Evolutionary conservation across 768 basidiomycete genomes (phyloP).

Genomic region (Antrodiella citrinella): DNA sequence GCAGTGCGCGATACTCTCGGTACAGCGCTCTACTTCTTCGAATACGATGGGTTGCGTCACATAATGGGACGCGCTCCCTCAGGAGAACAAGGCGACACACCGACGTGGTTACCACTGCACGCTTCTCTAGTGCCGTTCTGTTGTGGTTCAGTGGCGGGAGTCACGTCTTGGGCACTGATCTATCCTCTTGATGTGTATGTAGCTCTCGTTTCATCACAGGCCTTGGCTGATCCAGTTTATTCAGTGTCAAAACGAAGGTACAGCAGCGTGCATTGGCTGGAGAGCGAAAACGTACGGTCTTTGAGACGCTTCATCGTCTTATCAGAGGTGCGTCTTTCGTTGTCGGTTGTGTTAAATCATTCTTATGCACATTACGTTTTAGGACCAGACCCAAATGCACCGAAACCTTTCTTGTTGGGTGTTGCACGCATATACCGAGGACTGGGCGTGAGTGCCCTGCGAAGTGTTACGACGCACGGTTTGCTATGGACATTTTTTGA

Average conservation of each 20-base stretch:
- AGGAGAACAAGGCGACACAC: slow-evolving; percentile 75
- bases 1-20: slow-evolving; percentile 84
- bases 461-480: slow-evolving; percentile 91
- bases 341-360: background rate
- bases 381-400: slow-evolving; percentile 76
- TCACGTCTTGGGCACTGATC: slow-evolving; percentile 50
- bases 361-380: background rate
- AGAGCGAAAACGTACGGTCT: slow-evolving; percentile 58
- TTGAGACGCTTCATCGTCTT: slow-evolving; percentile 69
- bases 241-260: slow-evolving; percentile 88
- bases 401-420: slow-evolving; percentile 70
- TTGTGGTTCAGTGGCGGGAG: slow-evolving; percentile 86
- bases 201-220: slow-evolving; percentile 2
- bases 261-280: slow-evolving; percentile 88
- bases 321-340: slow-evolving; percentile 53
- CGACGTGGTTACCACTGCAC: slow-evolving; percentile 82
- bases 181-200: slow-evolving; percentile 91
- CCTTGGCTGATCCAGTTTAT: slow-evolving; percentile 3
- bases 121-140: slow-evolving; percentile 78
- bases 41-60: slow-evolving; percentile 90
- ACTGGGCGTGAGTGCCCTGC: slow-evolving; percentile 85
- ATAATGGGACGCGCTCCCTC: slow-evolving; percentile 68
- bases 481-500: slow-evolving; percentile 93
- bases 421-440: slow-evolving; percentile 86
- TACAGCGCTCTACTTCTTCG: slow-evolving; percentile 87